Evolutionary conservation across 352 stramenopile genomes (phyloP).

Genomic region (Globisporangium orthogonon): DNA sequence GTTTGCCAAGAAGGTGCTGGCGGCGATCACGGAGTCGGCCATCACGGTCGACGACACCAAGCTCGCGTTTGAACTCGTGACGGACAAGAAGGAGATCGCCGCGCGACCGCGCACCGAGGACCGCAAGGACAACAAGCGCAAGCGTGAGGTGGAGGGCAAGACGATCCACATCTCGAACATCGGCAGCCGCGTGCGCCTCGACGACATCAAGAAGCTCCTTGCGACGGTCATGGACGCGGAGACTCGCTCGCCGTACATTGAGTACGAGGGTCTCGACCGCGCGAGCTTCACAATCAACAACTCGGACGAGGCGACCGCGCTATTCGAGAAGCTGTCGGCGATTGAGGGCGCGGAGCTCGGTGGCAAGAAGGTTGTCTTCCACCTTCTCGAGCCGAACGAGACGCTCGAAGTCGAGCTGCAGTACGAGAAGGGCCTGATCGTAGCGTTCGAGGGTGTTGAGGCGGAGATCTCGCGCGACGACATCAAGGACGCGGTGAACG

Average conservation of each 20-base stretch:
- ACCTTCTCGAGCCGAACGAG: slow-evolving; percentile 63
- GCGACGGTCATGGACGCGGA: slow-evolving; percentile 38
- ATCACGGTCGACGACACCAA: slow-evolving; percentile 57
- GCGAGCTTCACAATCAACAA: slow-evolving; percentile 65
- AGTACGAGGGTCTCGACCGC: slow-evolving; percentile 72
- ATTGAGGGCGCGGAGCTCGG: slow-evolving; percentile 51
- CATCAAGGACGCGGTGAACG: slow-evolving; percentile 84
- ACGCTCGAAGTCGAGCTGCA: slow-evolving; percentile 71
- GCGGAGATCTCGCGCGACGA: slow-evolving; percentile 77
- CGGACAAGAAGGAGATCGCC: slow-evolving; percentile 64
- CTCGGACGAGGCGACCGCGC: slow-evolving; percentile 27
- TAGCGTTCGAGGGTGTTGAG: slow-evolving; percentile 74
- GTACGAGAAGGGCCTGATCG: slow-evolving; percentile 84
- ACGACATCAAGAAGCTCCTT: slow-evolving; percentile 84
- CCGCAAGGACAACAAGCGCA: slow-evolving; percentile 68
- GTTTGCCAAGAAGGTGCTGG: slow-evolving; percentile 58
- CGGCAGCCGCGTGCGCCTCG: slow-evolving; percentile 52
- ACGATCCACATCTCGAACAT: slow-evolving; percentile 82
- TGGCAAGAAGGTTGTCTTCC: slow-evolving; percentile 73
- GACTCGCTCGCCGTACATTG: slow-evolving; percentile 61
- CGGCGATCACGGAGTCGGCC: slow-evolving; percentile 29
- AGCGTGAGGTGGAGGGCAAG: slow-evolving; percentile 63
- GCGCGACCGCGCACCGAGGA: slow-evolving; percentile 50
- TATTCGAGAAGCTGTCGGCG: slow-evolving; percentile 74
- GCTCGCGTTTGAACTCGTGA: slow-evolving; percentile 73